Conservation (phyloP, 1,139 yeast genomes). For the Ogataea hybrid region DNA sequence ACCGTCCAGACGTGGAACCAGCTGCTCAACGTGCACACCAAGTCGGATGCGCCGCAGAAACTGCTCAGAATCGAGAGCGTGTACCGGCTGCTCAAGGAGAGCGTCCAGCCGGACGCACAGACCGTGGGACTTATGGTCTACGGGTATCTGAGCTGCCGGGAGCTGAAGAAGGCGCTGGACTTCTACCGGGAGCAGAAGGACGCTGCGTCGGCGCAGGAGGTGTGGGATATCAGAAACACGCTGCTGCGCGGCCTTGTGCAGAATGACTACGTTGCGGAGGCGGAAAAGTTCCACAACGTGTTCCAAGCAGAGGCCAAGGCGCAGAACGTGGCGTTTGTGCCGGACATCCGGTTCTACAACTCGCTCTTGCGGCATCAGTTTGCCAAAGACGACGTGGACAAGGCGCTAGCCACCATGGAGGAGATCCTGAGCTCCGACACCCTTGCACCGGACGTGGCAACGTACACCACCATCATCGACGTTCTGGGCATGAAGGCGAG, state of each 20-base stretch:
- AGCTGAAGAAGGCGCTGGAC: slow-evolving; percentile 33
- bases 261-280: slow-evolving; percentile 21
- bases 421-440: slow-evolving; percentile 34
- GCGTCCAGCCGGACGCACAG: slow-evolving; percentile 29
- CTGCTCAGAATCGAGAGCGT: slow-evolving; percentile 35
- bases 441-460: slow-evolving; percentile 61
- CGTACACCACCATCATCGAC: slow-evolving; percentile 64
- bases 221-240: slow-evolving; percentile 24
- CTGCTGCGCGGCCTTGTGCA: slow-evolving; percentile 26
- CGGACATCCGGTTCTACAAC: slow-evolving; percentile 41
- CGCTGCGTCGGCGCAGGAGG: slow-evolving; percentile 18
- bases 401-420: slow-evolving; percentile 36
- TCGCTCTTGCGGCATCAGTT: slow-evolving; percentile 35
- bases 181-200: slow-evolving; percentile 33
- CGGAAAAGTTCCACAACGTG: slow-evolving; percentile 23
- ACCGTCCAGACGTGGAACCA: slow-evolving; percentile 43
- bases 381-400: slow-evolving; percentile 31
- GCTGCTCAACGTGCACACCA: slow-evolving; percentile 41
- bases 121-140: slow-evolving; percentile 41
- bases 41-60: slow-evolving; percentile 26
- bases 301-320: slow-evolving; percentile 17
- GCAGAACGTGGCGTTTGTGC: slow-evolving; percentile 28
- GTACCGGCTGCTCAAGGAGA: slow-evolving; percentile 35
- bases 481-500: slow-evolving; percentile 47
- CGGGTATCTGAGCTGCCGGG: slow-evolving; percentile 33